Evolutionary conservation across 2,329 filamentous ascomycete genomes (phyloP).

Genomic region (Ambrosiella cleistominuta): DNA sequence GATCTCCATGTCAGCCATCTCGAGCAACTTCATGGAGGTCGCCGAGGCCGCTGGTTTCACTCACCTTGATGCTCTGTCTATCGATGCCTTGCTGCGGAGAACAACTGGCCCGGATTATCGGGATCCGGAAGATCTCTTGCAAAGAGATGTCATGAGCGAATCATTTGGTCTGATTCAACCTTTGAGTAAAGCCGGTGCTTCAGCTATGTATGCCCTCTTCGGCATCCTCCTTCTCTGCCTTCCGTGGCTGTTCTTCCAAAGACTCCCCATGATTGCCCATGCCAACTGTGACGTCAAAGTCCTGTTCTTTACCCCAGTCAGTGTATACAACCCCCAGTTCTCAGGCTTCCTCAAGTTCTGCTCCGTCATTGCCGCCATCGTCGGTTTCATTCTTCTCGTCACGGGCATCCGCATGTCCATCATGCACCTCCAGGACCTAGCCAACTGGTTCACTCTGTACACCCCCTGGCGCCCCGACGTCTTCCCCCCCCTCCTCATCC

Average conservation of each 20-base stretch:
- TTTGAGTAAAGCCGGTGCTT: background rate
- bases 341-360: background rate
- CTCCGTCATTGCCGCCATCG: background rate
- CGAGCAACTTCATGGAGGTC: background rate
- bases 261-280: background rate
- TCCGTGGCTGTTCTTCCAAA: background rate
- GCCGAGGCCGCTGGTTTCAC: background rate
- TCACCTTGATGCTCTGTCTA: background rate
- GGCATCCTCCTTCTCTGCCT: background rate
- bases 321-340: background rate
- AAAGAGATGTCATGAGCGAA: background rate
- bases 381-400: background rate
- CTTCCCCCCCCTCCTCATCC: slow-evolving; percentile 3
- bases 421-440: background rate
- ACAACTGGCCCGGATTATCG: slow-evolving; percentile 1
- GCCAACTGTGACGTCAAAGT: background rate
- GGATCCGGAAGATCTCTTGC: background rate
- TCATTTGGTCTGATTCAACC: slow-evolving; percentile 1
- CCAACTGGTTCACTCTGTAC: slow-evolving; percentile 3
- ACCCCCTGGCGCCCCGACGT: slow-evolving; percentile 4
- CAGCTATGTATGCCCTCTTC: background rate
- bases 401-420: background rate
- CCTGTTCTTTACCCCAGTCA: background rate
- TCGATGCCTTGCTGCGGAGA: slow-evolving; percentile 1
- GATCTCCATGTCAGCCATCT: background rate